A percentile compares a stretch with the other conserved stretches of the same genome.
These are phyloP conservation scores for Rhizopogon parksii DNA, from an alignment of 1,284 basidiomycete species.

Conservation along the genomic window DNA sequence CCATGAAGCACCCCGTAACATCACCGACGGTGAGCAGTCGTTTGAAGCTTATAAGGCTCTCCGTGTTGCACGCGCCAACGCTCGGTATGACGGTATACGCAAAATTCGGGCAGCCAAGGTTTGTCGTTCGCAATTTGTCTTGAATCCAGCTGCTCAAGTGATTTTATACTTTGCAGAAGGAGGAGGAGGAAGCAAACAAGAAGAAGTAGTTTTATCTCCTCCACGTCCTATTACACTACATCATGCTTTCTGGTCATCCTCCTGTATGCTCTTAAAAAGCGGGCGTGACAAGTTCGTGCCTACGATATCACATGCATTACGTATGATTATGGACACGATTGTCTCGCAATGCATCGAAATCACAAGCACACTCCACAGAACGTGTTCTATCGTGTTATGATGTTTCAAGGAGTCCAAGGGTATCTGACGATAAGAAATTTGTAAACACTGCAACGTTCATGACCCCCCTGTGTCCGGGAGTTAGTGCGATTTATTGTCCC, in stretches of 20 bases:
- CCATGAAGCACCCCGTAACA: slow-evolving; percentile 87
- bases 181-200: slow-evolving; percentile 88
- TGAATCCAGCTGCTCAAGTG: slow-evolving; percentile 5
- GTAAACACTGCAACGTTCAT: no score
- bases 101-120: slow-evolving; percentile 78
- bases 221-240: slow-evolving; percentile 5
- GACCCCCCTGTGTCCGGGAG: background rate
- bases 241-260: slow-evolving; percentile 7
- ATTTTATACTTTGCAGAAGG: slow-evolving; percentile 49
- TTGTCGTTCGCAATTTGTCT: slow-evolving; percentile 23
- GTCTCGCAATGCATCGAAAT: background rate
- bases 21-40: slow-evolving; percentile 87
- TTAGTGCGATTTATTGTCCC: slow-evolving; percentile 8
- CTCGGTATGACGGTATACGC: slow-evolving; percentile 84
- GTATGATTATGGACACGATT: slow-evolving; percentile 24
- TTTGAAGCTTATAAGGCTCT: slow-evolving; percentile 88
- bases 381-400: background rate
- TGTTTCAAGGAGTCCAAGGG: slow-evolving; percentile 6
- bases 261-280: slow-evolving; percentile 33
- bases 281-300: slow-evolving; percentile 19
- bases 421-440: slow-evolving; percentile 12
- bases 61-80: slow-evolving; percentile 78
- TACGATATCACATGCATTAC: slow-evolving; percentile 29
- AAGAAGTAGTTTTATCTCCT: slow-evolving; percentile 60
- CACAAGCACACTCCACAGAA: background rate